Base-by-base conservation (phyloP, 192 early-diverging fungal species). In the Mortierella antarctica region DNA sequence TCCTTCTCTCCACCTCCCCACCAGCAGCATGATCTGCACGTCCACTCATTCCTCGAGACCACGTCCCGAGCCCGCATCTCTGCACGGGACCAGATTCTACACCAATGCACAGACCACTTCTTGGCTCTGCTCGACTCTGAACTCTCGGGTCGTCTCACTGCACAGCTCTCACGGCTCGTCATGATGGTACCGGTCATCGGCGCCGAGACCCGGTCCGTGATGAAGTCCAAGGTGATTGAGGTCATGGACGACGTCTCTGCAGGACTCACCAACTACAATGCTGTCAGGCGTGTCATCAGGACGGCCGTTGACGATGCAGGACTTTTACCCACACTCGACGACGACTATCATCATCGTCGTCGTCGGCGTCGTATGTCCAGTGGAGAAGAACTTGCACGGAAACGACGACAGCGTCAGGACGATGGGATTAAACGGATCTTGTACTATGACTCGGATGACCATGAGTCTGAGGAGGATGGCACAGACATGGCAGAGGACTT, bases 171-270 rank as follows among this genome's bases (percentile, higher is more conserved):
- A 9, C 12, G 67, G 17, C 62, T 77, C 1, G 55, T 70, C 46
- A 77, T 77, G 74, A 70, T 77, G 74, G 7, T 77, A 13, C 74
- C 74, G 7, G 67, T 77, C 12, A 64, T 70, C 13, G 62, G 62
- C 21, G 62, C 68, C 40, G 73, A 75, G 53, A 68, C 73, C 44
- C 57, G 73, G 5, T 65, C 66, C 0, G 51, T 68, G 18, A 75
- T 75, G 46, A 57, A 66, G 14, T 44, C 53, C 2, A 68, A 75
- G 18, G 65, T 75, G 14, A 45, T 63, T 4, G 62, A 77, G 56
- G 67, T 77, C 10, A 66, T 77, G 62, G 52, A 53, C 20, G 54
- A 70, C 21, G 48, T 58, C 18, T 21, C 47, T 1, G n/a, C 17
- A 2, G 44, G 74, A n/a, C 40, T 77, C 21, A 59, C 48, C 13